Base-by-base conservation (phyloP, 148 eudicot species). In the Rhododendron simsii region DNA sequence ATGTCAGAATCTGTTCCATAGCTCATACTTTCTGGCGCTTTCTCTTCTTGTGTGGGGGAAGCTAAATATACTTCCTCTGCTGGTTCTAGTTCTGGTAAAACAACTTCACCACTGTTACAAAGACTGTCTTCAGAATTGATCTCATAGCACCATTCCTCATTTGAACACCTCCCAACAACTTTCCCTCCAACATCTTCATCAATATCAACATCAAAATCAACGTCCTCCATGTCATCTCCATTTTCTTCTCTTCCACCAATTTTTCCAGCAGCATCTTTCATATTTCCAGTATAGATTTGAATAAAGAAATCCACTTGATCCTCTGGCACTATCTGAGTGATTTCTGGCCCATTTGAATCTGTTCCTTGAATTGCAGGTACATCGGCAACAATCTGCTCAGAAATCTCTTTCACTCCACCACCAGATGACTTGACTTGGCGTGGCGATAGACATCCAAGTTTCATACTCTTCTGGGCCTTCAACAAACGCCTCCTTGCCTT, bases 401-500 rank as follows among this genome's bases (percentile, higher is more conserved):
- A 41, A 57, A 73, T 78, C 41, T 80, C 83, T 41, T 86, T 84
- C 67, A 21, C 44, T 28, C 53, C 67, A 75, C 35, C 85, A 85
- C 74, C 78, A 9, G 86, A 80, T 55, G 86, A 85, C 86, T 87
- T 88, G 1, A 82, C 69, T 82, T 85, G 90, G 16, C 92, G 84
- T 51, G 96, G 94, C 26, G 93, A 86, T 21, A 84, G 67, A 85
- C 89, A 88, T 67, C 91, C 93, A 37, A 88, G 76, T 65, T 86
- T 91, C 33, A 84, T 30, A 79, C 78, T 84, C 91, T 86, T 92
- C 79, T 91, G 95, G 16, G 89, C 79, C 91, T 93, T 95, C 87
- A 95, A 33, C 85, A 84, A 13, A 81, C 81, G 89, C 86, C 96
- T 91, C 86, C 88, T 95, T 73, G 92, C 88, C 53, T 91, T 82